These are phyloP conservation scores for Suillus sp. DNA, from an alignment of 768 basidiomycete species.

Conservation along the genomic window DNA sequence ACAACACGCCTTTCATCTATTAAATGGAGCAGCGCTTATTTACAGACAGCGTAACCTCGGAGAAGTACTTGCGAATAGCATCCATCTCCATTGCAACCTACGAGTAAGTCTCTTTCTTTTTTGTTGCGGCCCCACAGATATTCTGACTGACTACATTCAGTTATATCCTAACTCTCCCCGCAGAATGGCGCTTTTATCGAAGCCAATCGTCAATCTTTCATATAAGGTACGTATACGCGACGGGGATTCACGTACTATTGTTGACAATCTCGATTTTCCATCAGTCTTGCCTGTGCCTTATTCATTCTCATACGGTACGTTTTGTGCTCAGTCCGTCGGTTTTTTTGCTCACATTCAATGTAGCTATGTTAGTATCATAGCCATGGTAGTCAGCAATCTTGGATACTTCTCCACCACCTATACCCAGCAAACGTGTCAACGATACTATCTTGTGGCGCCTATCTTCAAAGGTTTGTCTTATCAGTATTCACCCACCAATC, in stretches of 20 bases:
- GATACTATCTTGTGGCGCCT: conserved; percentile 54
- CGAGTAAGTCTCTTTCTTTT: conserved; percentile 36
- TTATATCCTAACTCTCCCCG: conserved; percentile 36
- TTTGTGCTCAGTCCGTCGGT: not conserved
- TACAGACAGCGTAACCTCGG: conserved; percentile 18
- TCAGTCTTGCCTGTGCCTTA: conserved; percentile 29
- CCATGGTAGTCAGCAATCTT: conserved; percentile 53
- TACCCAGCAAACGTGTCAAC: conserved; percentile 44
- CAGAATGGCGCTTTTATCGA: conserved; percentile 37
- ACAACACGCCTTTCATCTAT: not conserved
- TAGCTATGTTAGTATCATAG: conserved; percentile 45
- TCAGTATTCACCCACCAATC: not conserved
- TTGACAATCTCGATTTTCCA: not conserved
- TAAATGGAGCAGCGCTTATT: not conserved
- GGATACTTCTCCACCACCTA: conserved; percentile 60
- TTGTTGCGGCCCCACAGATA: not conserved
- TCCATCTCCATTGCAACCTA: conserved; percentile 41
- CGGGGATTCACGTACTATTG: not conserved
- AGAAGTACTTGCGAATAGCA: conserved; percentile 37
- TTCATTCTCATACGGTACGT: conserved; percentile 36
- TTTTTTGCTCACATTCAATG: not conserved
- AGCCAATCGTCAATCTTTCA: conserved; percentile 30
- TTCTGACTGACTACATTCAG: conserved; percentile 17
- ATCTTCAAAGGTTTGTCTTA: conserved; percentile 56
- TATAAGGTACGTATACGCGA: conserved; percentile 26